Evolutionary conservation across 2,329 filamentous ascomycete genomes (phyloP).

Genomic region (Penicillium sp.): DNA sequence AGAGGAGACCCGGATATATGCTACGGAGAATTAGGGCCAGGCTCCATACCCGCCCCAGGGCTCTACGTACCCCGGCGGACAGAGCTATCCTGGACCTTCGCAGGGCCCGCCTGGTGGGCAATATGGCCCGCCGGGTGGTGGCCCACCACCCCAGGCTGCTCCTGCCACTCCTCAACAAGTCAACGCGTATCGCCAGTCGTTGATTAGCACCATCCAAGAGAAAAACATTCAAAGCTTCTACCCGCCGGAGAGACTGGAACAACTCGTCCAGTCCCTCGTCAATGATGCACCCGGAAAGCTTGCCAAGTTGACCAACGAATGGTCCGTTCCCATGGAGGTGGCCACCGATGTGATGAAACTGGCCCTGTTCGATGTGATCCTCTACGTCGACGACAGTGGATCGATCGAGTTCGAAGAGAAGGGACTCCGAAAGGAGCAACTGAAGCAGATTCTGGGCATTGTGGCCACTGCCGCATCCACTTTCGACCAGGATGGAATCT

Average conservation of each 20-base stretch:
- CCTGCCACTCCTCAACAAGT: slow-evolving; percentile 49
- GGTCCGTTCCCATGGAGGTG: slow-evolving; percentile 55
- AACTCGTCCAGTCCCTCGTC: slow-evolving; percentile 30
- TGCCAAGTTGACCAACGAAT: slow-evolving; percentile 52
- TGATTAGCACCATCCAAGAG: slow-evolving; percentile 55
- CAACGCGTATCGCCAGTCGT: slow-evolving; percentile 52
- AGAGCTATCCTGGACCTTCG: slow-evolving; percentile 23
- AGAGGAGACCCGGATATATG: neutral
- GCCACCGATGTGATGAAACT: slow-evolving; percentile 60
- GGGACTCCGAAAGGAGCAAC: slow-evolving; percentile 61
- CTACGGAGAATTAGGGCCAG: slow-evolving; percentile 14
- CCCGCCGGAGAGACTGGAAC: slow-evolving; percentile 47
- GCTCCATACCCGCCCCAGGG: slow-evolving; percentile 29
- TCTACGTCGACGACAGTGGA: slow-evolving; percentile 64
- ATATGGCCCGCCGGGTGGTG: slow-evolving; percentile 28
- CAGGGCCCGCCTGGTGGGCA: slow-evolving; percentile 25
- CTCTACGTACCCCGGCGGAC: slow-evolving; percentile 28
- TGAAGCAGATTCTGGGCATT: slow-evolving; percentile 59
- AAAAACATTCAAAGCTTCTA: slow-evolving; percentile 57
- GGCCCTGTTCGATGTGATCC: slow-evolving; percentile 56
- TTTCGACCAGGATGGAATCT: slow-evolving; percentile 65
- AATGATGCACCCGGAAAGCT: slow-evolving; percentile 43
- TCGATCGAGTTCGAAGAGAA: slow-evolving; percentile 66
- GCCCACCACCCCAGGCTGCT: slow-evolving; percentile 26
- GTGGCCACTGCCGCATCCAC: slow-evolving; percentile 61